A percentile compares a stretch with the other conserved stretches of the same genome.
Evolutionary conservation across 2,329 filamentous ascomycete genomes (phyloP).

Genomic region (Fusarium sp.): DNA sequence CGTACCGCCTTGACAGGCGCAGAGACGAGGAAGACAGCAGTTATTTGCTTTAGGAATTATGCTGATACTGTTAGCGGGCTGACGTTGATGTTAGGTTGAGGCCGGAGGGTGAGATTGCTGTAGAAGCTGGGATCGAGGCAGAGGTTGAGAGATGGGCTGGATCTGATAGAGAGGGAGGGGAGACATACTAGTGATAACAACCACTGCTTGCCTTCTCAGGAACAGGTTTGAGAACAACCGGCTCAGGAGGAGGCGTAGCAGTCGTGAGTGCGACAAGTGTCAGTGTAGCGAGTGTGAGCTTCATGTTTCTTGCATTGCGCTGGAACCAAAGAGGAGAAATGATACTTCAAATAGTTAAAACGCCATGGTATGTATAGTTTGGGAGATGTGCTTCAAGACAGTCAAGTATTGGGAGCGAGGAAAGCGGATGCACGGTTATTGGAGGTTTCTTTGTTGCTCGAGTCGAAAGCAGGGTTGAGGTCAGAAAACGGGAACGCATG

Average conservation of each 20-base stretch:
- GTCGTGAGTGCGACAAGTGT: not conserved
- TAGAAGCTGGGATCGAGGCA: too few relatives aligned
- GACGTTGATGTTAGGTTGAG: too few relatives aligned
- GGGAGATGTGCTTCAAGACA: not conserved
- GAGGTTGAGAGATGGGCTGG: too few relatives aligned
- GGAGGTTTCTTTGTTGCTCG: not conserved
- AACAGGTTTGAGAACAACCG: constrained; percentile 6
- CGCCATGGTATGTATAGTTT: too few relatives aligned
- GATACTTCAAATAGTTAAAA: not conserved
- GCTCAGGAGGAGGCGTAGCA: not conserved
- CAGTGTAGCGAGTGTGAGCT: not conserved
- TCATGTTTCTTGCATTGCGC: constrained; percentile 12
- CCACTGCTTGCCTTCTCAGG: not conserved
- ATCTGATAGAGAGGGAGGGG: too few relatives aligned
- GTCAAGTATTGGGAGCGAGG: too few relatives aligned
- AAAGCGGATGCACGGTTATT: not conserved
- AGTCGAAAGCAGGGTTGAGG: accelerated
- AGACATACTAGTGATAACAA: constrained; percentile 17
- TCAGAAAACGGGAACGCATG: too few relatives aligned
- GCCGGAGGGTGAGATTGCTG: accelerated
- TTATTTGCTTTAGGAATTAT: not conserved
- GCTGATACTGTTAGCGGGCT: not conserved
- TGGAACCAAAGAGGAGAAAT: not conserved
- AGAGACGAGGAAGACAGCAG: constrained; percentile 32
- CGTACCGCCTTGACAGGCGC: constrained; percentile 21